Evolutionary conservation across 139 green algal genomes (phyloP), one percentile per base, ranked within the genome.

Genomic region (Pseudopediastrum boryanum): DNA sequence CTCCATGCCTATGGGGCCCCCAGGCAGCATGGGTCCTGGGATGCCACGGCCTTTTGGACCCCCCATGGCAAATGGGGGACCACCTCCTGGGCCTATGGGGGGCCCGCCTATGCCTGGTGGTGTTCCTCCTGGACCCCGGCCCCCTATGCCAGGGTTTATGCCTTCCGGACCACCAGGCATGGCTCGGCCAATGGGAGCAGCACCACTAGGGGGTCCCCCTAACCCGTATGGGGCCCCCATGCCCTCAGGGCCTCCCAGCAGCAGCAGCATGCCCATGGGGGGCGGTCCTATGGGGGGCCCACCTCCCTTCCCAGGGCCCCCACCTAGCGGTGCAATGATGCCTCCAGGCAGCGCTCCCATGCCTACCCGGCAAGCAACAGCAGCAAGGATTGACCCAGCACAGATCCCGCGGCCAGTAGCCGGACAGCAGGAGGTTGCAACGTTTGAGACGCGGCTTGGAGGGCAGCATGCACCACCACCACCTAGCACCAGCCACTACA

Each of bases 341-440:
- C 19, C 61, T 35, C 16, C 61, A 31, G 19, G 25, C 61, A 19
- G 31, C 29, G 61, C 61, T 6, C 10, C 36, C 54, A 36, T 54
- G 41, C 31, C 72, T 13, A 38, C 50, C 4, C 51, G 42, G 54
- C 77, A 77, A 56, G 48, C 48, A 2, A 77, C 71, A 43, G 41
- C 71, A 44, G 35, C 63, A 7, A 76, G 87, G 33, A 97, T 98
- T 54, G 93, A 98, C 73, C 94, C 94, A 10, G 74, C 80, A 10
- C 90, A 95, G 82, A 97, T 98, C 43, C 94, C 94, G 0, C 85
- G 94, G 4, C 93, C 94, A 0, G 62, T 73, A 13, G 77, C 74
- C 16, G 48, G 82, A 27, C 82, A 79, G 27, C 84, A 88, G 54
- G 73, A 67, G 36, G 46, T 75, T 59, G 4, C 76, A 89, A 62